Evolutionary conservation across 352 stramenopile species (phyloP).

Genomic region (Phytophthora sansomeana): DNA sequence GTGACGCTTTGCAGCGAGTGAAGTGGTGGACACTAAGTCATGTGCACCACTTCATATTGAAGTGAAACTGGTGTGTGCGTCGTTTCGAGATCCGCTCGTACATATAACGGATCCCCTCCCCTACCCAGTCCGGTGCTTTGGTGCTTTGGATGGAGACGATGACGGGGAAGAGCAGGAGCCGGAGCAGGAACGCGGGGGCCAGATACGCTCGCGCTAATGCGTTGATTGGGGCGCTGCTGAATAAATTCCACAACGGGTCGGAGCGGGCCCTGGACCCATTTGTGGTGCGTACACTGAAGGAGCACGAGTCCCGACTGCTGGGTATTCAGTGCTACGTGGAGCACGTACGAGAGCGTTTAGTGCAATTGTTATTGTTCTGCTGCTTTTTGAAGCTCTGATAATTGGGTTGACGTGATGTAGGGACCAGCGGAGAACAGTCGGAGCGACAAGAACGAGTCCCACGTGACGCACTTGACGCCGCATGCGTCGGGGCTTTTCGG

Average conservation of each 20-base stretch:
- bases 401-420: slow-evolving; percentile 32
- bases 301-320: slow-evolving; percentile 62
- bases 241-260: slow-evolving; percentile 84
- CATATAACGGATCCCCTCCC: slow-evolving; percentile 1
- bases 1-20: no score
- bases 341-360: slow-evolving; percentile 44
- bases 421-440: slow-evolving; percentile 63
- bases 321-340: slow-evolving; percentile 81
- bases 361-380: background rate
- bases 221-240: slow-evolving; percentile 64
- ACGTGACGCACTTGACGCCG: slow-evolving; percentile 5
- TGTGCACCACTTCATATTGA: no score
- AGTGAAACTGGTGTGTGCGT: background rate
- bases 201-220: slow-evolving; percentile 62
- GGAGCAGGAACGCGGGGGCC: background rate
- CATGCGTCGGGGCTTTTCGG: slow-evolving; percentile 12
- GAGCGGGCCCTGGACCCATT: slow-evolving; percentile 69
- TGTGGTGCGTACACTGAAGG: slow-evolving; percentile 60
- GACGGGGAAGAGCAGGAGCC: background rate
- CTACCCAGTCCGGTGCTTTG: background rate
- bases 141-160: background rate
- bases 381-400: slow-evolving; percentile 8
- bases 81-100: background rate
- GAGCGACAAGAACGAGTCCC: slow-evolving; percentile 43
- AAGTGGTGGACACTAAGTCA: no score